Evolutionary conservation across 805 yeast genomes (phyloP).

Genomic region (Candida schatavii): DNA sequence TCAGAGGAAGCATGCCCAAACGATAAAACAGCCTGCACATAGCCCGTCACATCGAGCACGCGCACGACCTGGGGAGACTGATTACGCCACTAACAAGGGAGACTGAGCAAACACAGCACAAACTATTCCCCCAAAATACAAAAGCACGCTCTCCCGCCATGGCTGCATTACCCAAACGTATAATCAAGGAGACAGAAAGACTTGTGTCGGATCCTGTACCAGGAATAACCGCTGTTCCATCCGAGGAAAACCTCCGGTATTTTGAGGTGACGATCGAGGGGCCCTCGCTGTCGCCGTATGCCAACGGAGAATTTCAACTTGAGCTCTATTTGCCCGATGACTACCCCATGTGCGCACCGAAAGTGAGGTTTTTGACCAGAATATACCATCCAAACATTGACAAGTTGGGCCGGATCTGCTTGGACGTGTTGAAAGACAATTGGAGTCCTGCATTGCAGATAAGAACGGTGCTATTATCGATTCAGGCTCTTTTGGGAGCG

Average conservation of each 20-base stretch:
- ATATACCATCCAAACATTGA: slow-evolving; percentile 97
- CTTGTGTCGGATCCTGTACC: slow-evolving; percentile 93
- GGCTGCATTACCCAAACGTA: slow-evolving; percentile 82
- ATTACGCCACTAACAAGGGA: too few relatives aligned
- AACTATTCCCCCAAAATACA: too few relatives aligned
- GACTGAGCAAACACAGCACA: too few relatives aligned
- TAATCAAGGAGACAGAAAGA: slow-evolving; percentile 94
- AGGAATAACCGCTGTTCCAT: slow-evolving; percentile 90
- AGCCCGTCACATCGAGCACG: too few relatives aligned
- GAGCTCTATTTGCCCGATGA: slow-evolving; percentile 94
- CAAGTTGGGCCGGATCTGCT: slow-evolving; percentile 89
- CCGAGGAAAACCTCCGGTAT: slow-evolving; percentile 89
- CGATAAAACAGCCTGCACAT: background rate
- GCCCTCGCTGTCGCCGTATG: slow-evolving; percentile 88
- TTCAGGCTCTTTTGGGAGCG: slow-evolving; percentile 90
- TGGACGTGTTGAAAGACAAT: slow-evolving; percentile 90
- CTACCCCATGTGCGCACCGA: slow-evolving; percentile 97
- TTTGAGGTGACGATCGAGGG: slow-evolving; percentile 92
- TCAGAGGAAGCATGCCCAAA: too few relatives aligned
- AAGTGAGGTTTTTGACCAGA: slow-evolving; percentile 87
- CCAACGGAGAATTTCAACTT: slow-evolving; percentile 70
- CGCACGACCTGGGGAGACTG: too few relatives aligned
- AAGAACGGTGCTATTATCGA: slow-evolving; percentile 83
- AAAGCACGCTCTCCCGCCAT: too few relatives aligned
- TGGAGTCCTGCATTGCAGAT: slow-evolving; percentile 99